Conservation (phyloP, 2,329 filamentous ascomycete species). For the Aaosphaeria arxii region DNA sequence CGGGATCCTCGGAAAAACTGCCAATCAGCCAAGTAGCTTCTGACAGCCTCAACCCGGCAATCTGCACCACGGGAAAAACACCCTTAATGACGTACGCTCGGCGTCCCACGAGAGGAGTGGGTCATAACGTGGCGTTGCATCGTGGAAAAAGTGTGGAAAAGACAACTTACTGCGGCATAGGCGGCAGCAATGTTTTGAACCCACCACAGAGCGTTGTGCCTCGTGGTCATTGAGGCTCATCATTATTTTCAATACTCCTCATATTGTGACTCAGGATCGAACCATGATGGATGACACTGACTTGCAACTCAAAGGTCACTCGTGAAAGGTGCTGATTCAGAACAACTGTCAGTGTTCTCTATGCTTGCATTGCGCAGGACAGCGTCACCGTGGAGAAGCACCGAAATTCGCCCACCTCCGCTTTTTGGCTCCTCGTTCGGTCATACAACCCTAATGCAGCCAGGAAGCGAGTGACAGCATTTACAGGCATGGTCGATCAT, state of each 20-base stretch:
- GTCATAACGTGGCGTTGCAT: conserved; percentile 35
- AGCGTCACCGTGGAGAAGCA: no score
- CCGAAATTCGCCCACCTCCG: conserved; percentile 8
- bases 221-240: no score
- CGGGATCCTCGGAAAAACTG: not conserved
- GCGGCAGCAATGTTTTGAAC: conserved; percentile 6
- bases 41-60: conserved; percentile 30
- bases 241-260: no score
- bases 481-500: no score
- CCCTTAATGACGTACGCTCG: conserved; percentile 34
- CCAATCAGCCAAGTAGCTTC: conserved; percentile 12
- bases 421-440: not conserved
- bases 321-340: no score
- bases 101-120: conserved; percentile 35
- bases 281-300: no score
- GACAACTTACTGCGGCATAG: conserved; percentile 19
- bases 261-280: no score
- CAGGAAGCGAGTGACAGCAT: conserved; percentile 3
- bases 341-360: not conserved
- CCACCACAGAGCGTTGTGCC: no score
- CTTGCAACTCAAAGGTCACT: no score
- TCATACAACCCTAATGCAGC: conserved; percentile 10
- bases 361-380: not conserved
- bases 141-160: conserved; percentile 19
- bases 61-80: conserved; percentile 27